Base-by-base conservation (phyloP, 768 basidiomycete species). In the Mycena kentingensis region DNA sequence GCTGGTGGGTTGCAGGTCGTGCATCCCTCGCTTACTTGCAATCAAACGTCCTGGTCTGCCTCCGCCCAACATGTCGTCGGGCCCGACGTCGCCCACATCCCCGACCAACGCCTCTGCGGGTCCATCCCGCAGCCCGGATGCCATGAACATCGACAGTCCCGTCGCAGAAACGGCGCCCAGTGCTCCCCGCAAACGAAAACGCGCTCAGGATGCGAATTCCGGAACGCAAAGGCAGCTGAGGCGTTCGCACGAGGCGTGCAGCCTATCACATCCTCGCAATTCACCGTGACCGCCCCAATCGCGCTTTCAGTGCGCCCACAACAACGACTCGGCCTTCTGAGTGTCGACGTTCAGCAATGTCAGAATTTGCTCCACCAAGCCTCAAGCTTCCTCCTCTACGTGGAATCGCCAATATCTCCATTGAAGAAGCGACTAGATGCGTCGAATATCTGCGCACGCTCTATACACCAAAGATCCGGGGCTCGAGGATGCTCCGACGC, bases 181-280 rank as follows among this genome's bases (percentile, higher is more conserved):
- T 67, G 50, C 42, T 47, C 46, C n/a, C 67, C 88, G 85, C 69
- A 74, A 82, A 51, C 70, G 78, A 41, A 78, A 78, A 74, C 86
- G 85, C 70, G n/a, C n/a, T n/a, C n/a, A n/a, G n/a, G 71, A 73
- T 2, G 84, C 85, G 44, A 72, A 74, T 2, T 75, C 73, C 24
- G 76, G 74, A 12, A 85, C 91, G 69, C 87, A 89, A 37, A 81
- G 91, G 64, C 82, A 90, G 49, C 79, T 93, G 64, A 78, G 91
- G 63, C 84, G 91, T 66, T 91, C 90, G 64, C 91, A 93, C 73
- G 91, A 93, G 74, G 90, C 91, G 57, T 93, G 91, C 77, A 87
- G 91, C 59, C 82, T n/a, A n/a, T n/a, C n/a, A n/a, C n/a, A n/a
- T n/a, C n/a, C n/a, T n/a, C n/a, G n/a, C n/a, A n/a, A n/a, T n/a